These are phyloP conservation scores for Sporothrix schenckii DNA, from an alignment of 2,329 filamentous ascomycete genomes.

Conservation along the genomic window DNA sequence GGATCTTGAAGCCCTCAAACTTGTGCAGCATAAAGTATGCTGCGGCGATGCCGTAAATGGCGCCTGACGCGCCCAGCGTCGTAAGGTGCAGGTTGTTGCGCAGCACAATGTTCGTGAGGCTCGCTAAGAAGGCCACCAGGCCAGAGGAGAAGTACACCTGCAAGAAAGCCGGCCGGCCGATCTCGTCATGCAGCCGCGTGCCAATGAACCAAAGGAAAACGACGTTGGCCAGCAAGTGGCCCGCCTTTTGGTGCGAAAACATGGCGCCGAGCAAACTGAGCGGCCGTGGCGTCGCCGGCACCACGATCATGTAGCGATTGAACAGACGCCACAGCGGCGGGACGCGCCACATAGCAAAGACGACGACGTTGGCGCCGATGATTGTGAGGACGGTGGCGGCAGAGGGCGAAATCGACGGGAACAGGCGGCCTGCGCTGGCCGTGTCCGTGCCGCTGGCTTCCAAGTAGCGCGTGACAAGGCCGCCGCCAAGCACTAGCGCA, in stretches of 20 bases:
- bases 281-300: conserved; percentile 66
- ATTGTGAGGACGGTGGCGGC: conserved; percentile 66
- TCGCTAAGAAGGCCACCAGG: conserved; percentile 60
- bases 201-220: conserved; percentile 67
- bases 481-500: conserved; percentile 50
- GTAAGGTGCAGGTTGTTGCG: conserved; percentile 52
- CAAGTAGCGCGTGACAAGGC: conserved; percentile 45
- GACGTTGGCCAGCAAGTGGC: conserved; percentile 69
- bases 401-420: conserved; percentile 63
- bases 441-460: conserved; percentile 44
- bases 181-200: conserved; percentile 67
- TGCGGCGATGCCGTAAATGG: conserved; percentile 62
- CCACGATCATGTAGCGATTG: conserved; percentile 69
- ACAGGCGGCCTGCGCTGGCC: conserved; percentile 53
- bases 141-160: conserved; percentile 67
- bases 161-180: conserved; percentile 69
- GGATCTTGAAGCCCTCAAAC: conserved; percentile 59
- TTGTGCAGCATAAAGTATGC: conserved; percentile 65
- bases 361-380: conserved; percentile 60
- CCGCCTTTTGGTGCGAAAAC: conserved; percentile 68
- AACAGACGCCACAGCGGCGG: conserved; percentile 67
- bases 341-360: conserved; percentile 63
- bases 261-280: conserved; percentile 63
- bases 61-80: conserved; percentile 68
- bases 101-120: conserved; percentile 56